A percentile compares a stretch with the other conserved stretches of the same genome.
Evolutionary conservation across 257 asterid genomes (phyloP).

Genomic region (Penstemon davidsonii): DNA sequence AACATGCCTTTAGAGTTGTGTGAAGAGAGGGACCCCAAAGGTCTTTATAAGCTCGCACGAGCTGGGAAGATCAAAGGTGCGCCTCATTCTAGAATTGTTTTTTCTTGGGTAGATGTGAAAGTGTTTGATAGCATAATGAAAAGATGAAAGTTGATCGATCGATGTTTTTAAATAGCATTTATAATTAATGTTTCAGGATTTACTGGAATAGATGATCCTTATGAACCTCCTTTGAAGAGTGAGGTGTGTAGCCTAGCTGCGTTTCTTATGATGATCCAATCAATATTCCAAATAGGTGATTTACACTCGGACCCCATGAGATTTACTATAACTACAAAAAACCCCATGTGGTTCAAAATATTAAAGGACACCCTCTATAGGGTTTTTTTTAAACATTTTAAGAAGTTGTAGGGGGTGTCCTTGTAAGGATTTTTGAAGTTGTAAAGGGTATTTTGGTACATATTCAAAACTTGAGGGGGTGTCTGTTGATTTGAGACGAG

Average conservation of each 20-base stretch:
- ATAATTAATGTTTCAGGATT: constrained; percentile 56
- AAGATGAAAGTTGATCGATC: neutral
- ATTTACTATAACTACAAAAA: too few species aligned
- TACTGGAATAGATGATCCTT: constrained; percentile 97
- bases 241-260: constrained; percentile 55
- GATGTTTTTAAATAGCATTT: neutral
- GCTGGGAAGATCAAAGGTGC: constrained; percentile 91
- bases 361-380: too few species aligned
- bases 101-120: neutral
- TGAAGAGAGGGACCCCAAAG: constrained; percentile 94
- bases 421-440: too few species aligned
- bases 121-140: neutral
- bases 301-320: too few species aligned
- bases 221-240: constrained; percentile 78
- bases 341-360: too few species aligned
- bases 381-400: too few species aligned
- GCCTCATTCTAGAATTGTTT: neutral
- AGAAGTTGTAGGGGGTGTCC: too few species aligned
- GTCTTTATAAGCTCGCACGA: constrained; percentile 96
- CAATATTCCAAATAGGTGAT: neutral
- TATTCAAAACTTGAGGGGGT: too few species aligned
- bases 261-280: neutral
- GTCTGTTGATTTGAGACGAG: too few species aligned
- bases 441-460: too few species aligned
- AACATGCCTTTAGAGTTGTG: constrained; percentile 91